Base-by-base conservation (phyloP, 176 grass and related monocot species). In the Phoenix dactylifera region DNA sequence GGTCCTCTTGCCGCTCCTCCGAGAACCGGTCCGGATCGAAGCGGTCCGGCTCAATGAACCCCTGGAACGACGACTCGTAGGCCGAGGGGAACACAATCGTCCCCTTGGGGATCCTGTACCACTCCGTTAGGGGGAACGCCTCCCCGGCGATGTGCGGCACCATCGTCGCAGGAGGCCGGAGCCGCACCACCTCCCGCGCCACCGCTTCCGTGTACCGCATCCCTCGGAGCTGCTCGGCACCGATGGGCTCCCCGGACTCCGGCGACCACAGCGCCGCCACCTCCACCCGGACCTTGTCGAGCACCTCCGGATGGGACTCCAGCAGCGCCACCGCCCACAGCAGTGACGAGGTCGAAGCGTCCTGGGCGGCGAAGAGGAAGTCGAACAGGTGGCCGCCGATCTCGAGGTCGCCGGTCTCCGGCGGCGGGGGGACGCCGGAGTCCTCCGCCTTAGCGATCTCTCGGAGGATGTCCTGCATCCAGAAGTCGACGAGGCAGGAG, bases 331-430 rank as follows among this genome's bases (percentile, higher is more conserved):
- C 77, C 0, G 83, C 91, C 86, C 86, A 87, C 67, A 84, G 83
- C 4, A 95, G 86, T 0, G 86, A 95, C 2, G 86, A 95, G 5
- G 90, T 95, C 29, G 82, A 89, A 55, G 90, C 90, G 80, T 95
- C 90, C 79, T 95, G 90, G 58, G 90, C 82, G 4, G 90, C 90
- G 73, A 95, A 95, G 15, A 95, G 78, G 77, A 95, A 90, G 77
- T 85, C 91, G 65, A 96, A 96, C 18, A 90, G 48, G 58, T 77
- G 76, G 23, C 72, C 75, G 2, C 86, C 86, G 5, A 96, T 51
- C 62, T 96, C 69, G 48, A 72, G 64, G 71, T 90, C 91, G 15
- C 10, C 12, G 26, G 66, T 69, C 72, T 86, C 63, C 26, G 66
- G 59, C 16, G 73, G 90, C 5, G 55, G 65, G 0, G 59, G 29